Conservation (phyloP, 768 basidiomycete species). For the Gautieria morchelliformis region DNA sequence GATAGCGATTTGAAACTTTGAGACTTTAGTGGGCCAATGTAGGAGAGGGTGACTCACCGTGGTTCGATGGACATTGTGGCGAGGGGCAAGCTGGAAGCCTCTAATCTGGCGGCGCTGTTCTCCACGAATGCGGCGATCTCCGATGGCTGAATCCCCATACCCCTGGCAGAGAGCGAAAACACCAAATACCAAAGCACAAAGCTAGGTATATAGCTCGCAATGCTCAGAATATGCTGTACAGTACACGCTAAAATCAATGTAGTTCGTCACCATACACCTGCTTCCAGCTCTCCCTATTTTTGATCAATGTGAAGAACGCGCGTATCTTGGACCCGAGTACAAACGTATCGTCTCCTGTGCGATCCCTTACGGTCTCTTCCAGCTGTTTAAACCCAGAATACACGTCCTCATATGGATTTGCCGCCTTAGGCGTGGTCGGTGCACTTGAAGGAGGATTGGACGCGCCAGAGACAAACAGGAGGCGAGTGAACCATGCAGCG, state of each 20-base stretch:
- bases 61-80: slow-evolving; percentile 4
- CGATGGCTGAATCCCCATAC: too few relatives aligned
- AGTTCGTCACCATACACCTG: slow-evolving; percentile 45
- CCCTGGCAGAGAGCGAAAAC: too few relatives aligned
- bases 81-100: neutral
- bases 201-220: too few relatives aligned
- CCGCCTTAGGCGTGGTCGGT: slow-evolving; percentile 14
- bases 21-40: too few relatives aligned
- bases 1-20: too few relatives aligned
- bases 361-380: slow-evolving; percentile 31
- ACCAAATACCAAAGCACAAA: too few relatives aligned
- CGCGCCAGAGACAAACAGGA: slow-evolving; percentile 52
- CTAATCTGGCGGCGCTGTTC: neutral
- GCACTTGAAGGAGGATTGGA: slow-evolving; percentile 13
- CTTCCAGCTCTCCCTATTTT: slow-evolving; percentile 61
- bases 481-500: slow-evolving; percentile 59
- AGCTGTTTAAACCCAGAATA: slow-evolving; percentile 39
- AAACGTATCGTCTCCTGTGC: slow-evolving; percentile 16
- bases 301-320: slow-evolving; percentile 63
- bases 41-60: neutral
- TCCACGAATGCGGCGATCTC: neutral
- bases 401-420: slow-evolving; percentile 37
- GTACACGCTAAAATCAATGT: slow-evolving; percentile 22
- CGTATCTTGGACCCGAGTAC: slow-evolving; percentile 44
- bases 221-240: too few relatives aligned